Base-by-base conservation (phyloP, 345 rosid species). In the Arabidopsis arenosa region DNA sequence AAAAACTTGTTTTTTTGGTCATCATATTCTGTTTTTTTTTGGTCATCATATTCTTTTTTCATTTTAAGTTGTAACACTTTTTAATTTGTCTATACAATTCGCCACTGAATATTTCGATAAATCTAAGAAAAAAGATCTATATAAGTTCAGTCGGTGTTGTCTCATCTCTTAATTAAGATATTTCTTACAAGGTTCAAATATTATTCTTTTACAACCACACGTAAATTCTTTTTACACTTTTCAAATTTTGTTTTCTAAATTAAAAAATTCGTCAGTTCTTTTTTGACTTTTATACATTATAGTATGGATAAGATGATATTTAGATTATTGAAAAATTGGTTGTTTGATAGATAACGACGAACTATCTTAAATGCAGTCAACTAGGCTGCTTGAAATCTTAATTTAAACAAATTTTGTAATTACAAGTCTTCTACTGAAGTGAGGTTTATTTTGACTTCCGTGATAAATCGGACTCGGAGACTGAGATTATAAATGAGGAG, bases 311-410 rank as follows among this genome's bases (percentile, higher is more conserved):
- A 28, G 10, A 58, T 48, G 10, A 43, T 60, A 12, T 26, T 63
- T 17, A 53, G 70, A 15, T 61, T 2, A 62, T 44, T 35, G 21
- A 33, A 52, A 36, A 54, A 51, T 69, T 53, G 15, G 67, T 70
- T 76, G 75, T 62, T 33, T 7, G 80, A 70, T 76, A n/a, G 75
- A 61, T 41, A 32, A 75, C 40, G 61, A 58, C 54, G 61, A 66
- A 59, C 39, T 9, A 9, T 30, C 13, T 43, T 75, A 75, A 75
- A 75, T 75, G 79, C 56, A 75, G 79, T 75, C 74, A 68, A 68
- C 79, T 9, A 60, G 79, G 63, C 56, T 60, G 47, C 69, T 75
- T 15, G 5, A 55, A 58, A 62, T 7, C 1, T 12, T 43, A 17
- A 48, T 67, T 44, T 35, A 10, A 11, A 21, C 0, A 18, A 21